Conservation (phyloP, 2,329 filamentous ascomycete genomes). For the Arthrinium phaeospermum region DNA sequence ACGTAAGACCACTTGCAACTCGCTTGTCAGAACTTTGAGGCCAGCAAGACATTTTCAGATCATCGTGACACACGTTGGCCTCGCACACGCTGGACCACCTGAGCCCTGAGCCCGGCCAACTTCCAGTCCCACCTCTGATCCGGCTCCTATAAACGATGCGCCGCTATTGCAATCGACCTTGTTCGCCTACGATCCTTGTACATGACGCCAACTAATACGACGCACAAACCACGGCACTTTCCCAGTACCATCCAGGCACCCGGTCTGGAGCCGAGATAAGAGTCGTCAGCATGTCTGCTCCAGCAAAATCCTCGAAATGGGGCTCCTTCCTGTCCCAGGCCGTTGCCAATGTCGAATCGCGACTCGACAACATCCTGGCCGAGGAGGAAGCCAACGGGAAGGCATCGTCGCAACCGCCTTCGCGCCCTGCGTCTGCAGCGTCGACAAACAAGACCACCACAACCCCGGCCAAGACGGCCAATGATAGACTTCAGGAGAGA, state of each 20-base stretch:
- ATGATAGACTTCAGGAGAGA: conserved; percentile 86
- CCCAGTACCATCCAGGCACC: not conserved
- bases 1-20: conserved; percentile 13
- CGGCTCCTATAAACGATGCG: conserved; percentile 8
- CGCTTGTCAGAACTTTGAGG: conserved; percentile 15
- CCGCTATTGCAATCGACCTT: conserved; percentile 11
- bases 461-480: conserved; percentile 67
- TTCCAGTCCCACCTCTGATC: not conserved
- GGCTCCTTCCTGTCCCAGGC: conserved; percentile 85
- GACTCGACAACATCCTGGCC: conserved; percentile 87
- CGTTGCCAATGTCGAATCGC: conserved; percentile 91
- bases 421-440: conserved; percentile 29
- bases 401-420: conserved; percentile 40
- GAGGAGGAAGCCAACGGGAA: conserved; percentile 69
- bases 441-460: conserved; percentile 25
- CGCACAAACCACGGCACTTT: conserved; percentile 5
- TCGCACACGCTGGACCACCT: conserved; percentile 11
- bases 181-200: conserved; percentile 9
- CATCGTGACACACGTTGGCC: conserved; percentile 16
- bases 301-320: conserved; percentile 69
- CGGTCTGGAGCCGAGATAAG: conserved; percentile 18
- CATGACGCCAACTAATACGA: conserved; percentile 17
- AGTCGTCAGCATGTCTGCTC: conserved; percentile 50
- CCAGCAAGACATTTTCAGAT: conserved; percentile 19
- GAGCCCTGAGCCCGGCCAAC: not conserved